phyloP scores from a whole-genome alignment of 2,329 filamentous ascomycete species.

The Dactylellina leptospora region DNA sequence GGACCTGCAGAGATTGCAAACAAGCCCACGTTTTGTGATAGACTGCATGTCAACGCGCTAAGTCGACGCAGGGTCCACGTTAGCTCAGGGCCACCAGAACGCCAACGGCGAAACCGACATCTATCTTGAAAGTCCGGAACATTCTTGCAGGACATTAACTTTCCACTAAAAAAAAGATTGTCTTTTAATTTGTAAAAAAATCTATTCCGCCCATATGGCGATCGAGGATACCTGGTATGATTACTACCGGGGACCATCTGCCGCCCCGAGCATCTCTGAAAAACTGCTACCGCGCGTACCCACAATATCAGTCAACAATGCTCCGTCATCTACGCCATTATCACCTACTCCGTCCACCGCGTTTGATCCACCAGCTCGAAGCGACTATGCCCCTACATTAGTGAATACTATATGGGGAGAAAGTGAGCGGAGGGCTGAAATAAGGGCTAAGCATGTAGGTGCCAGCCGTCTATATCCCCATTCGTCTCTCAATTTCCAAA shows the following conservation, averaged over 20 bases:
- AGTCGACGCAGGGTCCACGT: background rate
- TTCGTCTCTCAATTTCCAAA: too few species aligned
- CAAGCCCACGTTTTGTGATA: background rate
- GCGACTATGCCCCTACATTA: slow-evolving; percentile 33
- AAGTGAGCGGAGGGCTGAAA: slow-evolving; percentile 28
- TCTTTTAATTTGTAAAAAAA: too few species aligned
- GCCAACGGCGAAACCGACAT: slow-evolving; percentile 5
- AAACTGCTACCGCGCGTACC: slow-evolving; percentile 13
- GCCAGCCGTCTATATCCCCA: background rate
- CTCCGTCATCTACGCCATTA: slow-evolving; percentile 23
- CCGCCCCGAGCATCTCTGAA: slow-evolving; percentile 28
- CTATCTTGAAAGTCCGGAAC: slow-evolving; percentile 17
- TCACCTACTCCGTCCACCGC: slow-evolving; percentile 35
- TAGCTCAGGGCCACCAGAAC: background rate
- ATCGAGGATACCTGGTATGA: slow-evolving; percentile 50
- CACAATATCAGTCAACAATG: slow-evolving; percentile 11
- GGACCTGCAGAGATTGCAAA: background rate
- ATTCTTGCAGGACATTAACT: slow-evolving; percentile 18
- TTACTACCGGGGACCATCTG: slow-evolving; percentile 44
- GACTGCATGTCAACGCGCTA: slow-evolving; percentile 19
- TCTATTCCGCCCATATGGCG: slow-evolving; percentile 28
- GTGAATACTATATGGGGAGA: slow-evolving; percentile 30
- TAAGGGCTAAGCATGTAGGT: slow-evolving; percentile 45
- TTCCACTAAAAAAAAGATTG: too few species aligned
- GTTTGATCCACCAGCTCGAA: slow-evolving; percentile 25